These are phyloP conservation scores for Delitschia confertaspora DNA, from an alignment of 495 filamentous ascomycete species.

Conservation along the genomic window DNA sequence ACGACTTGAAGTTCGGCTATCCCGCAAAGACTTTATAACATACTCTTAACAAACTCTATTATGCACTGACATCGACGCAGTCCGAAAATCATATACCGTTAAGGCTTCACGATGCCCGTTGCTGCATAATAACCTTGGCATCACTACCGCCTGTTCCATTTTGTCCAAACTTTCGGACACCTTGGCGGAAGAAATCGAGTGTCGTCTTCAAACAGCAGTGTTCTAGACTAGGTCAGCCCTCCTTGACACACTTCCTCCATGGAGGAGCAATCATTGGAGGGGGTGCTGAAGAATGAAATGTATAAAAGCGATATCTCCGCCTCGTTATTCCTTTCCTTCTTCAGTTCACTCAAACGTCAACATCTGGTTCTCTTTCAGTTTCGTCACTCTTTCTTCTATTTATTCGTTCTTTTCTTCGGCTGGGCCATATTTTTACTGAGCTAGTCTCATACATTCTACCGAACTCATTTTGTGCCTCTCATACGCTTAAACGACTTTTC, in stretches of 20 bases:
- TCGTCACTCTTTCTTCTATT: slow-evolving; percentile 8
- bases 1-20: slow-evolving; percentile 4
- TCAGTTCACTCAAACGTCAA: no score
- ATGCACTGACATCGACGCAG: slow-evolving; percentile 20
- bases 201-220: slow-evolving; percentile 1
- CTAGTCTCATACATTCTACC: no score
- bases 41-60: slow-evolving; percentile 3
- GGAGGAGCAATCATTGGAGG: no score
- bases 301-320: slow-evolving; percentile 16
- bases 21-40: slow-evolving; percentile 6
- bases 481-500: slow-evolving; percentile 22
- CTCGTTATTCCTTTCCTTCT: background rate
- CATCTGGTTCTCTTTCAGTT: slow-evolving; percentile 14
- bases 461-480: no score
- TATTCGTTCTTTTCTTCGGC: slow-evolving; percentile 26
- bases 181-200: background rate
- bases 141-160: slow-evolving; percentile 8
- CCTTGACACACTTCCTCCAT: no score
- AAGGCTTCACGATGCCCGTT: slow-evolving; percentile 11
- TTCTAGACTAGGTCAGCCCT: slow-evolving; percentile 25
- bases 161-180: background rate
- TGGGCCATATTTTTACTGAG: slow-evolving; percentile 33
- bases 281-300: no score
- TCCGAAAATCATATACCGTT: slow-evolving; percentile 18
- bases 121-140: slow-evolving; percentile 23